A percentile compares a stretch with the other conserved stretches of the same genome.
phyloP scores from a whole-genome alignment of 176 grass and related monocot genomes.

The Paspalum vaginatum region DNA sequence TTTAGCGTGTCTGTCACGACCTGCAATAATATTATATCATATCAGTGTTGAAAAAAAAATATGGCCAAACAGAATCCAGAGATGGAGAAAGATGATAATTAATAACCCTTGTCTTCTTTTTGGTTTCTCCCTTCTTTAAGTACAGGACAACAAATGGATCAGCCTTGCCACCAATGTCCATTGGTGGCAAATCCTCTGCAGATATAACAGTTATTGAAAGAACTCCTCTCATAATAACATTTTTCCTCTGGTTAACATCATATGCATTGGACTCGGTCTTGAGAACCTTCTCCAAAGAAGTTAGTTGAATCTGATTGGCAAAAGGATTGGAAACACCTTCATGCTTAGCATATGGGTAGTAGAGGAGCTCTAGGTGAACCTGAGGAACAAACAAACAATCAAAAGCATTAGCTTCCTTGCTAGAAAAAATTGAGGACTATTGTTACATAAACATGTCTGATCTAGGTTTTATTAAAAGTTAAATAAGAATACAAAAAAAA shows the following conservation, averaged over 20 bases:
- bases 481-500: background rate
- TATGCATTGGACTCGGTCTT: slow-evolving; percentile 74
- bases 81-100: slow-evolving; percentile 48
- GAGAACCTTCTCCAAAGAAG: slow-evolving; percentile 91
- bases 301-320: slow-evolving; percentile 70
- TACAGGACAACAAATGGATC: slow-evolving; percentile 88
- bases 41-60: background rate
- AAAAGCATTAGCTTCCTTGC: slow-evolving; percentile 27
- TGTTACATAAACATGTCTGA: background rate
- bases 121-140: slow-evolving; percentile 88
- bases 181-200: slow-evolving; percentile 88
- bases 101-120: slow-evolving; percentile 93
- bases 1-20: slow-evolving; percentile 87
- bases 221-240: slow-evolving; percentile 93
- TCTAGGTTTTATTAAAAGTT: background rate
- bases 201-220: slow-evolving; percentile 92
- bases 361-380: slow-evolving; percentile 96
- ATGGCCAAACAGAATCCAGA: background rate
- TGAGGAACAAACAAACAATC: slow-evolving; percentile 39
- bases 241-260: slow-evolving; percentile 80
- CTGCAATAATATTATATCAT: slow-evolving; percentile 51
- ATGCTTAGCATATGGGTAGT: slow-evolving; percentile 73
- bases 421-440: slow-evolving; percentile 13
- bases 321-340: slow-evolving; percentile 84
- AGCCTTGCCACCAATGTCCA: slow-evolving; percentile 95